Evolutionary conservation across 163 green algal genomes (phyloP), one percentile per base, ranked within the genome.

Genomic region (Chloroidium sp.): DNA sequence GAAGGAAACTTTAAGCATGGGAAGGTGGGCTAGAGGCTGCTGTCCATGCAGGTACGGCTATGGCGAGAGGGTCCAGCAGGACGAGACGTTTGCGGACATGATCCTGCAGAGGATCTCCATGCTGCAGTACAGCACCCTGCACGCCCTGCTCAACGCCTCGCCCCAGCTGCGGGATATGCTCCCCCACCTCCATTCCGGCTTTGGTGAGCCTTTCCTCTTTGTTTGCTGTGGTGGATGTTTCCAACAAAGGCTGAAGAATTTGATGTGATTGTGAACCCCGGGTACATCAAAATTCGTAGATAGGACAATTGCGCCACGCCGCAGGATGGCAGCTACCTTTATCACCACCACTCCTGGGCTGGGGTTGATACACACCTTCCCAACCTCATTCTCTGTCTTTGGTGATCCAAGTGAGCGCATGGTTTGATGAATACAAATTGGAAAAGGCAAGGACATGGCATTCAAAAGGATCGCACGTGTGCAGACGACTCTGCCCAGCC

Each of bases 11-110:
- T 79, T 10, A 1, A 36, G 59, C 8, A 72, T 10, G 6, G 6
- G 67, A 72, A 72, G 67, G 67, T 6, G 75, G 59, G 10, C 75
- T 61, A 3, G 4, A 2, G 69, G 59, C 76, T 36, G 77, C 36
- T 36, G 36, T 36, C 36, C 57, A 3, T 81, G 62, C 83, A 86
- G 83, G 78, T 87, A 87, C 69, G 83, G 83, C 58, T 87, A 87
- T 75, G 82, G 77, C 62, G 80, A 87, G 75, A 62, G 13, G 1
- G 78, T 82, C 4, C 62, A 84, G 36, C 84, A 87, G 69, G 75
- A 78, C n/a, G 10, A 76, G 8, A 60, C n/a, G 0, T 87, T 87
- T 75, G 81, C 84, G 81, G n/a, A 79, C 4, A 59, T 59, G 3
- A 13, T 83, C 3, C 68, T 87, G 67, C n/a, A 82, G 58, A 76